Percentiles rank a stretch among this genome's conserved stretches.
Evolutionary conservation across 768 basidiomycete species (phyloP).

Genomic region (Agaricus subrufescens): DNA sequence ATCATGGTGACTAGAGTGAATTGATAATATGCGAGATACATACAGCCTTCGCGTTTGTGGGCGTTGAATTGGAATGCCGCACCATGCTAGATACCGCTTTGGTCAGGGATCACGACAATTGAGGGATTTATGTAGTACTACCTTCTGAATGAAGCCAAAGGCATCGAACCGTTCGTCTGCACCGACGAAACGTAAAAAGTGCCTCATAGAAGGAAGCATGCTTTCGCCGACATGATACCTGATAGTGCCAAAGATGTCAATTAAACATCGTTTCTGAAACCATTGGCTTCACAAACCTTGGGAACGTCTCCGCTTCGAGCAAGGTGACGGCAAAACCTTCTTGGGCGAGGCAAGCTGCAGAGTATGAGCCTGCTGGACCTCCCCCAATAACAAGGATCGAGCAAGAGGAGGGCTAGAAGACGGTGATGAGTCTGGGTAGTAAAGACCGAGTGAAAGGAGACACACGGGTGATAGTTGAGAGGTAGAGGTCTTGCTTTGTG

Average conservation of each 20-base stretch:
- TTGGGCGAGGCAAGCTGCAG: conserved; percentile 49
- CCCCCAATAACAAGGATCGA: conserved; percentile 45
- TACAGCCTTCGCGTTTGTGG: conserved; percentile 54
- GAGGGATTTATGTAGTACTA: conserved; percentile 1
- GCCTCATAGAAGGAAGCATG: conserved; percentile 31
- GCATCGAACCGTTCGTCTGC: conserved; percentile 26
- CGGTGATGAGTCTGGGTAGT: not conserved
- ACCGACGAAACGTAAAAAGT: conserved; percentile 31
- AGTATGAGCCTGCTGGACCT: conserved; percentile 56
- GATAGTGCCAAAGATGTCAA: not conserved
- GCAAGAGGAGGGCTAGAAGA: conserved; percentile 12
- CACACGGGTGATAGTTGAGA: not conserved
- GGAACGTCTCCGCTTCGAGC: conserved; percentile 51
- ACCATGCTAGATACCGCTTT: conserved; percentile 36
- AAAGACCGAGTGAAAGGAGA: not conserved
- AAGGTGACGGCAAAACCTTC: conserved; percentile 52
- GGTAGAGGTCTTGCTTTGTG: not conserved
- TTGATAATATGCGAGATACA: conserved; percentile 16
- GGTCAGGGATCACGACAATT: not conserved
- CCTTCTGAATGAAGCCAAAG: conserved; percentile 32
- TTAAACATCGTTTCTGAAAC: not conserved
- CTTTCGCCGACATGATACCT: conserved; percentile 37
- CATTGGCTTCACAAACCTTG: conserved; percentile 27
- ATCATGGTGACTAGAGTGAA: not conserved
- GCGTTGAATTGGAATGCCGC: conserved; percentile 57